These are phyloP conservation scores for Entomortierella beljakovae DNA, from an alignment of 192 early-diverging fungal species.

Conservation along the genomic window DNA sequence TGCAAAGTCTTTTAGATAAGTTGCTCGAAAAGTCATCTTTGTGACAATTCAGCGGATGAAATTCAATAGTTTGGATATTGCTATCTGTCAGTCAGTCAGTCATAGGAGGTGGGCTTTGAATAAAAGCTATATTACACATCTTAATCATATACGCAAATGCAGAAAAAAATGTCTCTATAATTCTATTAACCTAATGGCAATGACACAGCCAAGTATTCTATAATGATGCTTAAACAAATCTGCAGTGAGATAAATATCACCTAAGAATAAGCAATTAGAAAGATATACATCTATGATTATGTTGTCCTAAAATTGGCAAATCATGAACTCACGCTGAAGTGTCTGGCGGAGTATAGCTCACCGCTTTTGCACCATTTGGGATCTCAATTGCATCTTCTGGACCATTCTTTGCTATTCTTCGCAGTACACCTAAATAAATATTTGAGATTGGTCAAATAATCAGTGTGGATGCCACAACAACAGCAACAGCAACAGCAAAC, in stretches of 20 bases:
- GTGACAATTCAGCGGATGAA: no score
- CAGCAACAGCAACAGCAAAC: no score
- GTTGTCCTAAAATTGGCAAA: background rate
- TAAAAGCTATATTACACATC: no score
- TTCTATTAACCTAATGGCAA: background rate
- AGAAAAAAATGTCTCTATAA: background rate
- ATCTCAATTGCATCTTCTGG: conserved; percentile 19
- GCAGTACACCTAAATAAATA: conserved; percentile 17
- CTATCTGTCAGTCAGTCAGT: background rate
- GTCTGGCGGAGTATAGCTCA: conserved; percentile 15
- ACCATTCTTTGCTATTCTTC: conserved; percentile 20
- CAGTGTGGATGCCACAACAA: background rate
- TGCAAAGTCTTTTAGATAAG: no score
- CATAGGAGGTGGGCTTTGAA: background rate
- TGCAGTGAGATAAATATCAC: no score
- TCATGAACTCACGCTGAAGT: conserved; percentile 28
- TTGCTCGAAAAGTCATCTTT: no score
- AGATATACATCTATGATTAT: no score
- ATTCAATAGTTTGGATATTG: no score
- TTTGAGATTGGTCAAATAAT: background rate
- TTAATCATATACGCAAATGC: background rate
- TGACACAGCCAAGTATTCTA: no score
- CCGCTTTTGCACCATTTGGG: conserved; percentile 12
- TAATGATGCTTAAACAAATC: no score
- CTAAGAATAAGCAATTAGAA: no score